Evolutionary conservation across 768 basidiomycete genomes (phyloP).

Genomic region (Trametes maxima): DNA sequence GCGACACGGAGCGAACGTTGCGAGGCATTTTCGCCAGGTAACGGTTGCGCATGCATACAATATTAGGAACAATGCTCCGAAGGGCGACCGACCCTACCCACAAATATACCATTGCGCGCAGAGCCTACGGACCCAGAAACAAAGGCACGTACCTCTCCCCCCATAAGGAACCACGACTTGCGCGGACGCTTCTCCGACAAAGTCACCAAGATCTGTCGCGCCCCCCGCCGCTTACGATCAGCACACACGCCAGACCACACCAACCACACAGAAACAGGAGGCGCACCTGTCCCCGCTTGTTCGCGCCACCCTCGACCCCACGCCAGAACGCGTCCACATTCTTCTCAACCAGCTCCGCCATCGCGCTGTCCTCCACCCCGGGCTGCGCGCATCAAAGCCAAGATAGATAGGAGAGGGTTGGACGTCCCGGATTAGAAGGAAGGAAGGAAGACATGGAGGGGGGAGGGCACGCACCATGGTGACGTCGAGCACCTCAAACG

Average conservation of each 20-base stretch:
- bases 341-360: conserved; percentile 70
- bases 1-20: no score
- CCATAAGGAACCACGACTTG: conserved; percentile 70
- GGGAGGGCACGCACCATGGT: conserved; percentile 62
- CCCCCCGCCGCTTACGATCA: neutral
- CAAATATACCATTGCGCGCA: neutral
- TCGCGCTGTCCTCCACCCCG: conserved; percentile 72
- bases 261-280: neutral
- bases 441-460: no score
- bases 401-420: no score
- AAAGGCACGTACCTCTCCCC: conserved; percentile 27
- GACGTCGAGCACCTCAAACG: conserved; percentile 79
- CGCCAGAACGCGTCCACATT: conserved; percentile 83
- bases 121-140: neutral
- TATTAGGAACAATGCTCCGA: no score
- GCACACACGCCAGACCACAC: neutral
- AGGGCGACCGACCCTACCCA: no score
- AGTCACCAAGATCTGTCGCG: conserved; percentile 62
- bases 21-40: no score
- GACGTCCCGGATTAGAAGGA: no score
- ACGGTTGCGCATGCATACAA: no score
- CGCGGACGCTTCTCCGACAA: conserved; percentile 77
- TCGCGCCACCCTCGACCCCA: conserved; percentile 62
- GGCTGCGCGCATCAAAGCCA: conserved; percentile 57
- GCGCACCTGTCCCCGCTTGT: conserved; percentile 70